Evolutionary conservation across 768 basidiomycete genomes (phyloP).

Genomic region (Dentipellis fragilis): DNA sequence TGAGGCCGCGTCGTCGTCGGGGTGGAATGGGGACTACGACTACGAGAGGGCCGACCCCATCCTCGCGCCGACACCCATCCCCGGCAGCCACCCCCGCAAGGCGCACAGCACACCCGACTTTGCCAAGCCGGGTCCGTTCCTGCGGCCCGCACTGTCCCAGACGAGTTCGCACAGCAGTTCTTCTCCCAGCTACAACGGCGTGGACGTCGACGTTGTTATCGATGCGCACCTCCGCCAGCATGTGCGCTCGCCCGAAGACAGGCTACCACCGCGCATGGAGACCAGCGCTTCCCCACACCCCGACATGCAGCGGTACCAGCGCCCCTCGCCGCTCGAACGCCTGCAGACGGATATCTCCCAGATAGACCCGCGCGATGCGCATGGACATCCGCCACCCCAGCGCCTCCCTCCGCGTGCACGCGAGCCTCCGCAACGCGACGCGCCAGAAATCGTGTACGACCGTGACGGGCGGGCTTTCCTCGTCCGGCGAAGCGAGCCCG

Average conservation of each 20-base stretch:
- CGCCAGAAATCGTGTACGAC: neutral
- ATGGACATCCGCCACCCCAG: neutral
- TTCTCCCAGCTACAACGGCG: neutral
- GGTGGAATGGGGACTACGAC: neutral
- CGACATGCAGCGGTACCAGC: neutral
- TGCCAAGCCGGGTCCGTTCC: neutral
- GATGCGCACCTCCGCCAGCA: neutral
- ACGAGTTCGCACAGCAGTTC: neutral
- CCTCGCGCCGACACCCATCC: neutral
- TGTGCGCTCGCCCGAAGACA: neutral
- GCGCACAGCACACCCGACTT: conserved; percentile 7
- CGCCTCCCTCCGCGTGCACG: neutral
- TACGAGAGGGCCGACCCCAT: neutral
- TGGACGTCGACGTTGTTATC: neutral
- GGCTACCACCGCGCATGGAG: neutral
- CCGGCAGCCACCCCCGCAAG: conserved; percentile 3
- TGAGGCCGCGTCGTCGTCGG: neutral
- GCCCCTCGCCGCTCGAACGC: neutral
- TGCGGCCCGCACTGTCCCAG: neutral
- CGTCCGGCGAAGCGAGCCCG: neutral
- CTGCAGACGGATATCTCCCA: neutral
- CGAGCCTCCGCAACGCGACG: neutral
- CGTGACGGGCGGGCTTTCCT: neutral
- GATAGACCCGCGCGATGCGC: neutral
- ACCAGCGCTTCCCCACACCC: neutral